Percentiles rank a stretch among this genome's conserved stretches.
These are phyloP conservation scores for Volvox africanus DNA, from an alignment of 139 green algal genomes.

Conservation along the genomic window DNA sequence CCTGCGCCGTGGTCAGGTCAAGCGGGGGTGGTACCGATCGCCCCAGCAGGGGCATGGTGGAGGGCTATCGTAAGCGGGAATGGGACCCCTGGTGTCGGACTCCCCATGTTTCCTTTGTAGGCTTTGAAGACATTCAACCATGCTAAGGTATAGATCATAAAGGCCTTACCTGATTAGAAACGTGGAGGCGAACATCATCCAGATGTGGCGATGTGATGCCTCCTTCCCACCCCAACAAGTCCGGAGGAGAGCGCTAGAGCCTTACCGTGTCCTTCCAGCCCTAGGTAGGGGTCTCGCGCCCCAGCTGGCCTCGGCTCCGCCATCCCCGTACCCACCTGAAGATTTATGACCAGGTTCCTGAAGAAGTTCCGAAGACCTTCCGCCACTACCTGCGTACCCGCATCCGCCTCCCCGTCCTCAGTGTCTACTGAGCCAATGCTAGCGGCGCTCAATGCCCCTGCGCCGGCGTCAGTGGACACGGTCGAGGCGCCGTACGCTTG, in stretches of 20 bases:
- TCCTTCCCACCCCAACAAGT: neutral
- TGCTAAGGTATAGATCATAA: neutral
- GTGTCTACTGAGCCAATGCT: neutral
- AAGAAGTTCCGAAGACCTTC: constrained; percentile 52
- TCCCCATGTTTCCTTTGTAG: neutral
- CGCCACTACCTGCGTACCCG: neutral
- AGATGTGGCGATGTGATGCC: neutral
- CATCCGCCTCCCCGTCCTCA: neutral
- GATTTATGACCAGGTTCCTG: constrained; percentile 45
- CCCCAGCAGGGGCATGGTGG: neutral
- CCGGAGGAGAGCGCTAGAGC: neutral
- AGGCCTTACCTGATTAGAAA: neutral
- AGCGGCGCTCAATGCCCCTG: neutral
- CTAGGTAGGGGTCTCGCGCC: no score
- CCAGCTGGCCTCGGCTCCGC: neutral
- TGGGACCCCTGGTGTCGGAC: neutral
- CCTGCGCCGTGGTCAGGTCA: constrained; percentile 17
- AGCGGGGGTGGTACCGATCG: no score
- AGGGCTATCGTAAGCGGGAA: neutral
- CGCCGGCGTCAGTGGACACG: neutral
- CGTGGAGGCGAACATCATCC: neutral
- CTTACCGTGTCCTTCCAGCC: no score
- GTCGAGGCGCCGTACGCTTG: neutral
- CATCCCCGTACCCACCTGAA: constrained; percentile 21
- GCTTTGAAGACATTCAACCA: neutral